These are phyloP conservation scores for Lentinula sp. DNA, from an alignment of 768 basidiomycete species.

Conservation along the genomic window DNA sequence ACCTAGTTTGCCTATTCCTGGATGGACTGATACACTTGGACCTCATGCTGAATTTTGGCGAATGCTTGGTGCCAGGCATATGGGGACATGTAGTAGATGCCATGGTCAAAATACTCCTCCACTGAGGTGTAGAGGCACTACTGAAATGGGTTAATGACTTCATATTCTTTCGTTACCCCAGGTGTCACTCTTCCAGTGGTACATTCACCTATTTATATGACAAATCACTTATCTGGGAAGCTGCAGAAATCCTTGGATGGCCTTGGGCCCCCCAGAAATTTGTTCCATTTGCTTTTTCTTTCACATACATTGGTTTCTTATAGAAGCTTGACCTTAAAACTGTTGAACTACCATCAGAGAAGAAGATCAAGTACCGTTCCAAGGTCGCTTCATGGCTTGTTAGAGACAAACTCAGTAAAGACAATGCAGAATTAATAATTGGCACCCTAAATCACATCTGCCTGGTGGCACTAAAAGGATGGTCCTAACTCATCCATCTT, in stretches of 20 bases:
- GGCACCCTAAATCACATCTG: slow-evolving; percentile 31
- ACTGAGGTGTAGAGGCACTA: slow-evolving; percentile 9
- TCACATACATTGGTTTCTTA: slow-evolving; percentile 30
- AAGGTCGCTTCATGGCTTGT: slow-evolving; percentile 14
- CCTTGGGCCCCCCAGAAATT: slow-evolving; percentile 17
- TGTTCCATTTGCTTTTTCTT: slow-evolving; percentile 10
- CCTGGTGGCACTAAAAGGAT: slow-evolving; percentile 22
- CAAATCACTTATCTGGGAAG: slow-evolving; percentile 9
- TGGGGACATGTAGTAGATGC: slow-evolving; percentile 26
- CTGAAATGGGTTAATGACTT: slow-evolving; percentile 26
- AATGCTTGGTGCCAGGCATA: slow-evolving; percentile 19
- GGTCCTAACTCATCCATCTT: slow-evolving; percentile 22
- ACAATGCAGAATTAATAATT: slow-evolving; percentile 19
- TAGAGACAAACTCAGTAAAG: slow-evolving; percentile 10
- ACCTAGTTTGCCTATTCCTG: slow-evolving; percentile 17
- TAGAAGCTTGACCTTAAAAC: slow-evolving; percentile 25
- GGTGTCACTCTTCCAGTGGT: background rate
- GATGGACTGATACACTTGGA: slow-evolving; percentile 21
- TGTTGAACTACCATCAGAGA: slow-evolving; percentile 23
- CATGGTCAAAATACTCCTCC: slow-evolving; percentile 17
- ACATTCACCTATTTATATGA: slow-evolving; percentile 8
- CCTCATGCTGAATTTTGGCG: slow-evolving; percentile 23
- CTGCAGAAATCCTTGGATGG: slow-evolving; percentile 15
- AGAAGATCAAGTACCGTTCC: slow-evolving; percentile 21
- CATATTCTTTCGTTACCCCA: slow-evolving; percentile 18